Conservation (phyloP, 768 basidiomycete species). For the Russula emetica region DNA sequence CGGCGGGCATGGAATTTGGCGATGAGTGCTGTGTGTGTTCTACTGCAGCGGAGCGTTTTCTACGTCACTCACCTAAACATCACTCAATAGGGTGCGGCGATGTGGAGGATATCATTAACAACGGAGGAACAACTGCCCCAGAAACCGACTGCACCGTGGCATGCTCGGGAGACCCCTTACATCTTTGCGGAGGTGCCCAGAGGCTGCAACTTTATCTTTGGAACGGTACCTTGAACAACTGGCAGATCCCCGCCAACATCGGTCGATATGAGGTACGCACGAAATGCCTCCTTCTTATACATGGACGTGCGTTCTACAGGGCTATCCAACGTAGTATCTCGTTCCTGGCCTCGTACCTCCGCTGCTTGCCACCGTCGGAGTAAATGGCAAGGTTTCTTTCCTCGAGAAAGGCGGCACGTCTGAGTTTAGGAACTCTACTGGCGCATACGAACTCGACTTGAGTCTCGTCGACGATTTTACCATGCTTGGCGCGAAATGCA, state of each 20-base stretch:
- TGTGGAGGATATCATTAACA: slow-evolving; percentile 44
- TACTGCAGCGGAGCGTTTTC: background rate
- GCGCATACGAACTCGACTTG: slow-evolving; percentile 73
- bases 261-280: slow-evolving; percentile 66
- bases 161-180: slow-evolving; percentile 67
- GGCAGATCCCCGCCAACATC: slow-evolving; percentile 61
- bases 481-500: slow-evolving; percentile 74
- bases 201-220: slow-evolving; percentile 42
- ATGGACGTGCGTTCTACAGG: background rate
- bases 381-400: slow-evolving; percentile 79
- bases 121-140: slow-evolving; percentile 34
- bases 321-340: slow-evolving; percentile 37
- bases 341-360: slow-evolving; percentile 65
- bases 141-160: slow-evolving; percentile 44
- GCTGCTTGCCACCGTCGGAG: slow-evolving; percentile 67
- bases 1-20: slow-evolving; percentile 64
- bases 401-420: slow-evolving; percentile 70
- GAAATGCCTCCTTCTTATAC: background rate
- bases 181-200: slow-evolving; percentile 59
- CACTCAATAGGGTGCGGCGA: slow-evolving; percentile 63
- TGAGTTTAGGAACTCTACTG: slow-evolving; percentile 61
- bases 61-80: slow-evolving; percentile 2
- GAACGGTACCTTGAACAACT: slow-evolving; percentile 44
- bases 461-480: slow-evolving; percentile 44
- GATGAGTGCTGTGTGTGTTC: slow-evolving; percentile 65